These are phyloP conservation scores for Penicillium angulare DNA, from an alignment of 495 filamentous ascomycete species.

Conservation along the genomic window DNA sequence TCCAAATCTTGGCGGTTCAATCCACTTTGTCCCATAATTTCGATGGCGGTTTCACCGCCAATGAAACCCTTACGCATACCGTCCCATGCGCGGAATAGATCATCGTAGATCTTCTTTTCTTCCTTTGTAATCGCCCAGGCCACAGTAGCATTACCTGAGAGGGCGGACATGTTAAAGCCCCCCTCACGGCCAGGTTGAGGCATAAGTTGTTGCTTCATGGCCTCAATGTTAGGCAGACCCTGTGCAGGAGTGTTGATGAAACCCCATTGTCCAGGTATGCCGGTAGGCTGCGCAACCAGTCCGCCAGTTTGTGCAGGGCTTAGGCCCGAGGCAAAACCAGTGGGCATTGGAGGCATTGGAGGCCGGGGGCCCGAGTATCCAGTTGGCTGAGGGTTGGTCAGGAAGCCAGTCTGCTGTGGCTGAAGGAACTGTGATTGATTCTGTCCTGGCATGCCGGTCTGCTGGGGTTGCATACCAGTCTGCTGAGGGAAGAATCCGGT, in stretches of 20 bases:
- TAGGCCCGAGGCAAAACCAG: conserved; percentile 66
- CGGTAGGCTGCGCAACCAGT: conserved; percentile 89
- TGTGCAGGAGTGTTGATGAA: conserved; percentile 90
- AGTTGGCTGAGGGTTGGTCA: conserved; percentile 55
- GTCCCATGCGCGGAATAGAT: conserved; percentile 96
- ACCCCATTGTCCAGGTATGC: conserved; percentile 95
- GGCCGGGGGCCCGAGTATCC: conserved; percentile 76
- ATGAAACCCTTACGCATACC: conserved; percentile 92
- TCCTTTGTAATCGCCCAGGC: conserved; percentile 99
- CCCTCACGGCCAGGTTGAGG: conserved; percentile 92
- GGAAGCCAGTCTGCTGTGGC: conserved; percentile 48
- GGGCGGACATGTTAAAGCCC: conserved; percentile 81
- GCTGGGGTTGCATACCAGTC: conserved; percentile 54
- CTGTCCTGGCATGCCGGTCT: conserved; percentile 46
- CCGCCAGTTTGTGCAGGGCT: conserved; percentile 63
- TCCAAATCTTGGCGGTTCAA: conserved; percentile 86
- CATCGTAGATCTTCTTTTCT: conserved; percentile 96
- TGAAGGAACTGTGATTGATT: conserved; percentile 40
- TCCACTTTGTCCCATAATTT: conserved; percentile 96
- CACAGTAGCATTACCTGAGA: conserved; percentile 91
- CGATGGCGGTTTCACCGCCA: conserved; percentile 88
- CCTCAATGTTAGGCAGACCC: conserved; percentile 90
- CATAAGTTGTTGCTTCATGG: conserved; percentile 95
- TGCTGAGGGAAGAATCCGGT: conserved; percentile 59
- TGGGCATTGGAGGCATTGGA: conserved; percentile 94